phyloP scores from a whole-genome alignment of 1,139 yeast genomes.

The Geotrichum citri-aurantii region DNA sequence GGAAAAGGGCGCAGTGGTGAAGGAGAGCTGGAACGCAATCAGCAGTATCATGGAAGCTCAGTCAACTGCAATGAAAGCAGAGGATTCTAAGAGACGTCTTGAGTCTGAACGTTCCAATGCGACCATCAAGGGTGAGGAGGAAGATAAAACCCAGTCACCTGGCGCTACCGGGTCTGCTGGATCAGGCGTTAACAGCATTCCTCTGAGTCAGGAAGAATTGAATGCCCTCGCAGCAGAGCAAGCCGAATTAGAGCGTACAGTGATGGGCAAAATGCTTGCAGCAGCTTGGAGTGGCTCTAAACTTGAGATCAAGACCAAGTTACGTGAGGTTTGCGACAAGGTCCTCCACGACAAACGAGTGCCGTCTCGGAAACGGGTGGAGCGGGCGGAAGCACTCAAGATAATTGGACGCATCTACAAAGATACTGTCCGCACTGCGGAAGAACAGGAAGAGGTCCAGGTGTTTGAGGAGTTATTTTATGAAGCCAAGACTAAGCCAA shows the following conservation, averaged over 20 bases:
- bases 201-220: not conserved
- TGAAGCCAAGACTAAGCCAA: slow-evolving; percentile 73
- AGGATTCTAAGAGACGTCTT: slow-evolving; percentile 38
- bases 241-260: slow-evolving; percentile 73
- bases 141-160: not conserved
- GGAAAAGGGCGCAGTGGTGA: slow-evolving; percentile 79
- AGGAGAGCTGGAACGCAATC: slow-evolving; percentile 81
- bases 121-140: not conserved
- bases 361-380: slow-evolving; percentile 50
- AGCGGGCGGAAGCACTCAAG: slow-evolving; percentile 73
- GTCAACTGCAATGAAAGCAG: slow-evolving; percentile 47
- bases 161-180: slow-evolving; percentile 37
- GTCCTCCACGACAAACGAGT: slow-evolving; percentile 62
- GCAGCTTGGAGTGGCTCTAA: slow-evolving; percentile 96
- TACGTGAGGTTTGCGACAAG: slow-evolving; percentile 78
- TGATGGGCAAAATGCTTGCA: slow-evolving; percentile 84
- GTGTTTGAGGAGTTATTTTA: slow-evolving; percentile 88
- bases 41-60: slow-evolving; percentile 88
- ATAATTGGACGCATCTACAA: slow-evolving; percentile 73
- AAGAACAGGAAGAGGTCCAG: slow-evolving; percentile 86
- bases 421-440: slow-evolving; percentile 62
- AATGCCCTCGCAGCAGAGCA: slow-evolving; percentile 59
- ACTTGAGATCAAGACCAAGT: slow-evolving; percentile 79
- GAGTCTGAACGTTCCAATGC: slow-evolving; percentile 33
- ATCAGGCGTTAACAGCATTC: slow-evolving; percentile 54